Evolutionary conservation across 2,329 filamentous ascomycete genomes (phyloP).

Genomic region (Akanthomyces muscarius): DNA sequence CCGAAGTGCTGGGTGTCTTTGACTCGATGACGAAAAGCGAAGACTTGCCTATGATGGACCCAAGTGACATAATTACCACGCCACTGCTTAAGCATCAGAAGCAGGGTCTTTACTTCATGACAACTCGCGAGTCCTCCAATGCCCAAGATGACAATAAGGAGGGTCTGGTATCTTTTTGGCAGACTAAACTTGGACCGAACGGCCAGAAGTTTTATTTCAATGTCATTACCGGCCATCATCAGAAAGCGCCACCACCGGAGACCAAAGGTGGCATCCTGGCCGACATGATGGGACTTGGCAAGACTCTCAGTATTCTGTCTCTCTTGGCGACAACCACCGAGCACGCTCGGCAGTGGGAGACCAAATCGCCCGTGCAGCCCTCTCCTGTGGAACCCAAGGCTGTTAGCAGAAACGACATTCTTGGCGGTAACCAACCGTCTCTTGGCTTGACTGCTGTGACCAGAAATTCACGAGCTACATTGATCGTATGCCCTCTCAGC

Average conservation of each 20-base stretch:
- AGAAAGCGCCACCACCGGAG: constrained; percentile 58
- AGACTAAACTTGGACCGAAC: constrained; percentile 47
- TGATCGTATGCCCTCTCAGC: constrained; percentile 85
- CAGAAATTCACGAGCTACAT: constrained; percentile 71
- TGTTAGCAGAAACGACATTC: constrained; percentile 28
- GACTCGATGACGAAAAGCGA: constrained; percentile 75
- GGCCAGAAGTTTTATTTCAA: constrained; percentile 68
- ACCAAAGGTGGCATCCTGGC: constrained; percentile 71
- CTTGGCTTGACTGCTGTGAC: constrained; percentile 50
- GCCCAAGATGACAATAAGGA: constrained; percentile 56
- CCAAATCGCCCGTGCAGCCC: constrained; percentile 48
- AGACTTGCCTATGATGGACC: constrained; percentile 69
- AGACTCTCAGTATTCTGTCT: constrained; percentile 80
- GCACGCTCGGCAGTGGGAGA: constrained; percentile 60
- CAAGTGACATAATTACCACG: constrained; percentile 58
- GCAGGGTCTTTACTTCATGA: constrained; percentile 86
- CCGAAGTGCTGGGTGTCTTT: constrained; percentile 82
- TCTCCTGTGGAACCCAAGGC: constrained; percentile 38
- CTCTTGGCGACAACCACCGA: constrained; percentile 64
- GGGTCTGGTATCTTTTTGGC: constrained; percentile 73
- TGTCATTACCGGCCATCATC: constrained; percentile 73
- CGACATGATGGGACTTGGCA: constrained; percentile 87
- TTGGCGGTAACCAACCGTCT: constrained; percentile 34
- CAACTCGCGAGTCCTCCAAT: constrained; percentile 65
- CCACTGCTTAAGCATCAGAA: constrained; percentile 80